Evolutionary conservation across 2,329 filamentous ascomycete genomes (phyloP).

Genomic region (Chaetomium sp.): DNA sequence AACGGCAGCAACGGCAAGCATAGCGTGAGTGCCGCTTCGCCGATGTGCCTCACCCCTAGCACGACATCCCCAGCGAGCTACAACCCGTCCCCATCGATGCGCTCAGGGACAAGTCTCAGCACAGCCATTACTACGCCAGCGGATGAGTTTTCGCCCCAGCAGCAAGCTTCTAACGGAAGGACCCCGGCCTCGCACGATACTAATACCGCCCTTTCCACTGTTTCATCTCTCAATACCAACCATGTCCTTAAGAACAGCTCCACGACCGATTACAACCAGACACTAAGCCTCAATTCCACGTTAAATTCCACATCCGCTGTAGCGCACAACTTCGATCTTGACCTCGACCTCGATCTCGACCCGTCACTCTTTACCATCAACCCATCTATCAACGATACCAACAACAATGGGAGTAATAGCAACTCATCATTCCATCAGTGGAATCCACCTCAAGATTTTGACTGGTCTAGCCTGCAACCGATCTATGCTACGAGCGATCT

Average conservation of each 20-base stretch:
- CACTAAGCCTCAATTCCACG: not conserved
- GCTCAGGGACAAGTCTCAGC: not conserved
- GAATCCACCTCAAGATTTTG: conserved; percentile 39
- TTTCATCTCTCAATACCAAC: too few relatives aligned
- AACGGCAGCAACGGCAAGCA: not conserved
- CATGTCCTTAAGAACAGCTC: too few relatives aligned
- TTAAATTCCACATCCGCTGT: not conserved
- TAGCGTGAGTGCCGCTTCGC: too few relatives aligned
- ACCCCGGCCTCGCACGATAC: too few relatives aligned
- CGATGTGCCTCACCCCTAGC: not conserved
- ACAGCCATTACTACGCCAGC: not conserved
- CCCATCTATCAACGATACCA: not conserved
- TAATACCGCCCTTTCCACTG: too few relatives aligned
- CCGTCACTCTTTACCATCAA: not conserved
- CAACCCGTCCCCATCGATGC: not conserved
- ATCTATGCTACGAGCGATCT: conserved; percentile 53
- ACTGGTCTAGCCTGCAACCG: conserved; percentile 46
- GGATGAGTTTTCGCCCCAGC: not conserved
- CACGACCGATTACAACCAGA: too few relatives aligned
- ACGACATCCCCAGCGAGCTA: not conserved
- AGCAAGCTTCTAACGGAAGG: not conserved
- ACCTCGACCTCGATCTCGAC: conserved; percentile 4
- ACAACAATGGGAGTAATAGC: not conserved
- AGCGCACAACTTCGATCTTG: not conserved
- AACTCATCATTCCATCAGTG: conserved; percentile 27